A percentile compares a stretch with the other conserved stretches of the same genome.
phyloP scores from a whole-genome alignment of 2,329 filamentous ascomycete genomes.

The Cercospora berteroae region DNA sequence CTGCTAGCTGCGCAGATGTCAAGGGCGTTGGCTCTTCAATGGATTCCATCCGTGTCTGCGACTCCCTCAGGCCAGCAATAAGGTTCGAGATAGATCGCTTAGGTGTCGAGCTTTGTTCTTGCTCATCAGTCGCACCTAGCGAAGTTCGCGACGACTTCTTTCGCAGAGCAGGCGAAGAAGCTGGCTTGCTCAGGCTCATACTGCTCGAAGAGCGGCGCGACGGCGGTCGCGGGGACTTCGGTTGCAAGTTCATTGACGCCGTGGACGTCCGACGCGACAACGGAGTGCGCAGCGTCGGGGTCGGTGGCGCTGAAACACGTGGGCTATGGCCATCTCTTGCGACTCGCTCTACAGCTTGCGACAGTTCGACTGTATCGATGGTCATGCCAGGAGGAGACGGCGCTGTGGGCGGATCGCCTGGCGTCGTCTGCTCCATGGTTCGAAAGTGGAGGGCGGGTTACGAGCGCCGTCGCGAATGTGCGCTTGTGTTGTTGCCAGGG shows the following conservation, averaged over 20 bases:
- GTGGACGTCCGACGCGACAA: constrained; percentile 22
- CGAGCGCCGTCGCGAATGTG: neutral
- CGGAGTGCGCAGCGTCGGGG: constrained; percentile 19
- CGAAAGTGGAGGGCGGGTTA: neutral
- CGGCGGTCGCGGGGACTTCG: constrained; percentile 20
- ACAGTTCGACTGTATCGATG: constrained; percentile 10
- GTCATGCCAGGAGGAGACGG: neutral
- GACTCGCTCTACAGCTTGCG: constrained; percentile 15
- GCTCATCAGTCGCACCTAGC: constrained; percentile 27
- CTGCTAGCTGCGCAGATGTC: constrained; percentile 34
- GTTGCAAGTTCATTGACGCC: constrained; percentile 9
- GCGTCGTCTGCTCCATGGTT: constrained; percentile 1
- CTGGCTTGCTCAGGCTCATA: constrained; percentile 25
- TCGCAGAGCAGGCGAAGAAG: constrained; percentile 23
- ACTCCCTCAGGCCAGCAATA: constrained; percentile 35
- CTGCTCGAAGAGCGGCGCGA: constrained; percentile 32
- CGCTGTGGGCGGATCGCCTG: neutral
- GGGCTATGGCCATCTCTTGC: constrained; percentile 17
- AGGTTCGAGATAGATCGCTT: constrained; percentile 38
- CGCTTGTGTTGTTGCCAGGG: neutral
- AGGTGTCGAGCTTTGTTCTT: constrained; percentile 32
- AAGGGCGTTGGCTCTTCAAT: constrained; percentile 36
- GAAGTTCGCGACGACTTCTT: constrained; percentile 32
- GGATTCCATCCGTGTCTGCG: constrained; percentile 36
- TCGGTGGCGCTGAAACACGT: constrained; percentile 19